Evolutionary conservation across 805 yeast species (phyloP).

Genomic region (Torulaspora gathmanii): DNA sequence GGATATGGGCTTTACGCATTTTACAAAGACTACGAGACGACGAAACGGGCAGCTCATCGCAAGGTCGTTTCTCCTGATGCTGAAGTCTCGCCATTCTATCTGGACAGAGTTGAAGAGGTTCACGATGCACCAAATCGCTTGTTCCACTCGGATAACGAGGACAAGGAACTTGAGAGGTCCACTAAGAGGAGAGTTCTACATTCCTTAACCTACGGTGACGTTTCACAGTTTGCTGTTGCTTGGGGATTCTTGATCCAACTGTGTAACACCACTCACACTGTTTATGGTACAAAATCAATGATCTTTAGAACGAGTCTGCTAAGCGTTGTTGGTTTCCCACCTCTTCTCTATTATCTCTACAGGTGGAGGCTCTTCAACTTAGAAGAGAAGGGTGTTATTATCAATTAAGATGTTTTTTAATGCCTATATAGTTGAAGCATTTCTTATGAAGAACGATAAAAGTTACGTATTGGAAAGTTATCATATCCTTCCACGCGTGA

Average conservation of each 20-base stretch:
- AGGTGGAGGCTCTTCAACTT: constrained; percentile 9
- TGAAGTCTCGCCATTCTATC: constrained; percentile 6
- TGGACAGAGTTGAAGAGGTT: constrained; percentile 11
- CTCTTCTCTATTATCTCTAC: constrained; percentile 11
- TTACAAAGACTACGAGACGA: constrained; percentile 20
- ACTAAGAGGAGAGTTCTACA: constrained; percentile 13
- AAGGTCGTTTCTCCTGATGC: constrained; percentile 3
- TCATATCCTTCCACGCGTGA: constrained; percentile 1
- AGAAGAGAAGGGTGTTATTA: constrained; percentile 12
- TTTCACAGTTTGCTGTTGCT: constrained; percentile 21
- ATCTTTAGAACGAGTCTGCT: constrained; percentile 16
- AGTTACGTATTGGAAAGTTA: constrained; percentile 4
- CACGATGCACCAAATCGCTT: constrained; percentile 19
- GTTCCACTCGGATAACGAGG: constrained; percentile 12
- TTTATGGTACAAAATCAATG: constrained; percentile 20
- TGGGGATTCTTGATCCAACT: constrained; percentile 25
- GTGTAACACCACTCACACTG: constrained; percentile 19
- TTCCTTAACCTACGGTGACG: constrained; percentile 21
- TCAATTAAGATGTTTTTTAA: constrained; percentile 1
- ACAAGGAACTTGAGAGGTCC: constrained; percentile 8
- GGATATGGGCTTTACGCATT: constrained; percentile 21
- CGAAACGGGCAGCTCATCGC: constrained; percentile 8
- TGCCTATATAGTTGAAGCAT: background rate
- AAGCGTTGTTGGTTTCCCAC: constrained; percentile 22
- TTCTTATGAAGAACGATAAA: constrained; percentile 9